phyloP scores from a whole-genome alignment of 441 rosid species.

The Macaranga tanarius region DNA sequence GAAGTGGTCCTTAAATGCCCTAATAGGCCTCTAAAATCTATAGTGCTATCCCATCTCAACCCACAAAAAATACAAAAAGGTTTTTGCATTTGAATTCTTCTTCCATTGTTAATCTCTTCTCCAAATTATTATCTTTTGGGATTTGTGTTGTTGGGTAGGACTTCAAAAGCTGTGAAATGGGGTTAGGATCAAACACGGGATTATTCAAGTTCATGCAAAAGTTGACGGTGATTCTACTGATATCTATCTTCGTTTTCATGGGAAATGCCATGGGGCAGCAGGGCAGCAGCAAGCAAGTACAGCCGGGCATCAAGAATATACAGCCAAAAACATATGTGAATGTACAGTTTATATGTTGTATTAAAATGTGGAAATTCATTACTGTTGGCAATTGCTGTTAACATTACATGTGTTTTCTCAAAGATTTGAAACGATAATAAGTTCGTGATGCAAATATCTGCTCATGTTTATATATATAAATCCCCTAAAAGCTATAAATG shows the following conservation, averaged over 20 bases:
- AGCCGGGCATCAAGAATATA: too few species aligned
- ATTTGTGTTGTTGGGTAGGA: not conserved
- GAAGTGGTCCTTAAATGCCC: not conserved
- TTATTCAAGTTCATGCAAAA: not conserved
- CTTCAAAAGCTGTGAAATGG: not conserved
- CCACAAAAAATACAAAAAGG: not conserved
- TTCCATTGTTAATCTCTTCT: not conserved
- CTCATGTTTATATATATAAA: not conserved
- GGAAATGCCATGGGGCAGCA: constrained; percentile 12
- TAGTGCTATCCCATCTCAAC: not conserved
- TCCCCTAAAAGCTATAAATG: not conserved
- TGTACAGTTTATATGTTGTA: constrained; percentile 11
- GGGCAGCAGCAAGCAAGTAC: too few species aligned
- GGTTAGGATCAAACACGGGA: not conserved
- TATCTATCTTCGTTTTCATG: constrained; percentile 5
- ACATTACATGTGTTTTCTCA: not conserved
- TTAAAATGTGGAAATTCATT: constrained; percentile 14
- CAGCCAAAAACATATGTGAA: not conserved
- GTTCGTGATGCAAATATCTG: too few species aligned
- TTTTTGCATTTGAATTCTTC: not conserved
- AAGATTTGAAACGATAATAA: too few species aligned
- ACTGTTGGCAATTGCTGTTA: constrained; percentile 14
- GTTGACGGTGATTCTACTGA: not conserved
- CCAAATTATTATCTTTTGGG: not conserved
- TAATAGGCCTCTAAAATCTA: not conserved